Conservation (phyloP, 2,329 filamentous ascomycete species). For the Rasamsonia emersonii region DNA sequence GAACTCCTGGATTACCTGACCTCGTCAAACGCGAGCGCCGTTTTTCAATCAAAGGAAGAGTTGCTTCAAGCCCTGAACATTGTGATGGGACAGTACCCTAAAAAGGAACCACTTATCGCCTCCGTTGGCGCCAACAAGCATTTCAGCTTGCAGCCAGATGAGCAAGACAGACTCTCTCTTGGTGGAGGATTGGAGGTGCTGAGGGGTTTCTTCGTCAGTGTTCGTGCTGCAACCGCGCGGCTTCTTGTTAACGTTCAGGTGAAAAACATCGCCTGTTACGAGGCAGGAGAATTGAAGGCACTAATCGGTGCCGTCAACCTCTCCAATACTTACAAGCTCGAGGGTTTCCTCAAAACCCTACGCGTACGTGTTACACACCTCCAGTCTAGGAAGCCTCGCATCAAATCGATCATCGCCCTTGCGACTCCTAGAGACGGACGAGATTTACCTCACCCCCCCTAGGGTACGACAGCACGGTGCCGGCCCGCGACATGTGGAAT, state of each 20-base stretch:
- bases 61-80: constrained; percentile 52
- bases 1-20: constrained; percentile 40
- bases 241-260: constrained; percentile 57
- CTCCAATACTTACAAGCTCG: constrained; percentile 51
- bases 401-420: constrained; percentile 41
- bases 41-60: constrained; percentile 40
- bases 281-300: constrained; percentile 32
- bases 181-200: constrained; percentile 47
- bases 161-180: constrained; percentile 44
- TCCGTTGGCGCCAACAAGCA: constrained; percentile 47
- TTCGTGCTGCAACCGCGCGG: constrained; percentile 49
- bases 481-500: constrained; percentile 46
- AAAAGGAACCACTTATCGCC: constrained; percentile 32
- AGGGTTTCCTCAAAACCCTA: constrained; percentile 31
- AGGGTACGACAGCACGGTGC: constrained; percentile 31
- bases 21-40: constrained; percentile 23
- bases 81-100: constrained; percentile 43
- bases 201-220: constrained; percentile 55
- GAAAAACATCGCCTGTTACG: constrained; percentile 51
- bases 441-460: constrained; percentile 26
- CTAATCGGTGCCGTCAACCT: constrained; percentile 35
- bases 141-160: constrained; percentile 34
- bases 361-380: constrained; percentile 36
- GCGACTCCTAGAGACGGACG: constrained; percentile 33
- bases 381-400: constrained; percentile 37